A percentile compares a stretch with the other conserved stretches of the same genome.
phyloP scores from a whole-genome alignment of 495 filamentous ascomycete genomes.

The Penicillium verhagenii region DNA sequence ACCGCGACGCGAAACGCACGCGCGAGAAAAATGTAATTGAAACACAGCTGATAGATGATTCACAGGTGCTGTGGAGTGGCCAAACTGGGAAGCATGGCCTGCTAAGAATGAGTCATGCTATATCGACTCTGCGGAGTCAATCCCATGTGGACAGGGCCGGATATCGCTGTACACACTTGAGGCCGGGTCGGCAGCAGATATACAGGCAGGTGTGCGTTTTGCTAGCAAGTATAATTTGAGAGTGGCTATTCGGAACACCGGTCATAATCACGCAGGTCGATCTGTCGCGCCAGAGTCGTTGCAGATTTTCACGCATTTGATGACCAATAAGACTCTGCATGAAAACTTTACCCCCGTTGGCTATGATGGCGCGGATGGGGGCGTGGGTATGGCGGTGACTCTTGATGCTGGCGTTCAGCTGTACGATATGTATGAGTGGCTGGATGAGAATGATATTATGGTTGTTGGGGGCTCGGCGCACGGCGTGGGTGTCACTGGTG shows the following conservation, averaged over 20 bases:
- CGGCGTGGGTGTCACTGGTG: conserved; percentile 38
- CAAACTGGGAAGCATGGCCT: conserved; percentile 51
- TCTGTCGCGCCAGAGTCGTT: conserved; percentile 51
- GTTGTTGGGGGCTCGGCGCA: conserved; percentile 18
- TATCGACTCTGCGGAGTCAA: conserved; percentile 43
- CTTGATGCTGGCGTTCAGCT: conserved; percentile 53
- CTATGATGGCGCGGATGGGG: not conserved
- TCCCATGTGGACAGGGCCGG: conserved; percentile 28
- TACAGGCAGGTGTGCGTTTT: conserved; percentile 38
- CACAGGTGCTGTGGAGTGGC: conserved; percentile 42
- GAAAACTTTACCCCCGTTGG: not conserved
- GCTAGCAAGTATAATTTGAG: conserved; percentile 35
- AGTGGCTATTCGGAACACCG: conserved; percentile 56
- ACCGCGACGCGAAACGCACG: not conserved
- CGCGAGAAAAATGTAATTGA: not conserved
- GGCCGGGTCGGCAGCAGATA: conserved; percentile 25
- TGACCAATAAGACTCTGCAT: not conserved
- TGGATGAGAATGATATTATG: conserved; percentile 22
- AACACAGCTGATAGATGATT: no score
- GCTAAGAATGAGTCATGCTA: conserved; percentile 54
- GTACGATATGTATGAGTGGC: conserved; percentile 38
- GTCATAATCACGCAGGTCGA: conserved; percentile 53
- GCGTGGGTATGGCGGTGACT: conserved; percentile 31
- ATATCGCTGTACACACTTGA: conserved; percentile 39
- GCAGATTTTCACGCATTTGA: conserved; percentile 45